Evolutionary conservation across 176 grass and related monocot species (phyloP).

Genomic region (Zea luxurians): DNA sequence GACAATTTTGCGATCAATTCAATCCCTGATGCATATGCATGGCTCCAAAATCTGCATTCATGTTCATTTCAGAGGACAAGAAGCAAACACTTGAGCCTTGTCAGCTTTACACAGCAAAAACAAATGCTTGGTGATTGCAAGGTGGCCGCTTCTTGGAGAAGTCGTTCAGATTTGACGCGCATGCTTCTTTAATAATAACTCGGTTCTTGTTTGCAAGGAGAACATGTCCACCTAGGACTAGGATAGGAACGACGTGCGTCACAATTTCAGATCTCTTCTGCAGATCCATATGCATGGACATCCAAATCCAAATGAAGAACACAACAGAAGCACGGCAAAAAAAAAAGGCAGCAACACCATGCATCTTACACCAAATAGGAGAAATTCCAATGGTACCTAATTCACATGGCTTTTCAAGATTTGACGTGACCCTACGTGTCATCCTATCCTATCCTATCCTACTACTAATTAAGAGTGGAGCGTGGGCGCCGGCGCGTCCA

Average conservation of each 20-base stretch:
- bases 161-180: neutral
- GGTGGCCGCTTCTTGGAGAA: conserved; percentile 8
- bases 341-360: neutral
- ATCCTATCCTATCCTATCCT: too few species aligned
- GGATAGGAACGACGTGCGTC: neutral
- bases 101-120: neutral
- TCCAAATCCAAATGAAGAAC: neutral
- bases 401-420: too few species aligned
- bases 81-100: neutral
- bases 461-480: too few species aligned
- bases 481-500: too few species aligned
- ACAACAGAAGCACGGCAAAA: neutral
- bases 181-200: neutral
- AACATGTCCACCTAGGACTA: neutral
- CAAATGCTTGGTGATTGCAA: conserved; percentile 6
- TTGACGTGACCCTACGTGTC: too few species aligned
- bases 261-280: neutral
- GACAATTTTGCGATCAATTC: conserved; percentile 51
- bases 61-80: conserved; percentile 3
- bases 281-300: neutral
- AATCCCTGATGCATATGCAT: neutral
- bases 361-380: too few species aligned
- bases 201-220: neutral
- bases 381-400: too few species aligned
- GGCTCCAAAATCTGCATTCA: conserved; percentile 22